Conservation (phyloP, 2,329 filamentous ascomycete genomes). For the Zymoseptoria ardabiliae region DNA sequence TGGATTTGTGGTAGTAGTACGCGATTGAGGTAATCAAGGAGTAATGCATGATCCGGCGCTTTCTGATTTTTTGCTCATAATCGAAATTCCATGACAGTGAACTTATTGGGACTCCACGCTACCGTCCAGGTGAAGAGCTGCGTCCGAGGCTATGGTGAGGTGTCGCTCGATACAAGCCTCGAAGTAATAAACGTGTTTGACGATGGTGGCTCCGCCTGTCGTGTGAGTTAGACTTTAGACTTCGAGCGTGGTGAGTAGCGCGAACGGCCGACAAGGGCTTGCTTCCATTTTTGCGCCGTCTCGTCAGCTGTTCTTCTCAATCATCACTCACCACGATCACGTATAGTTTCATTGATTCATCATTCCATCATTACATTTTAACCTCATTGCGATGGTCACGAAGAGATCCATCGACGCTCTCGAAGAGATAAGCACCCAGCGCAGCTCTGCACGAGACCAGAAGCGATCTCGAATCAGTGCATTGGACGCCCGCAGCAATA, state of each 20-base stretch:
- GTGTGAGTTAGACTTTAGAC: background rate
- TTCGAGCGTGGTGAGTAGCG: background rate
- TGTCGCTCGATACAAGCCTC: too few species aligned
- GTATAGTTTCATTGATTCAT: background rate
- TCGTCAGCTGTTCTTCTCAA: background rate
- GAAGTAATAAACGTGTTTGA: too few species aligned
- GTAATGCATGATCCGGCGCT: background rate
- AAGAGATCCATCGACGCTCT: background rate
- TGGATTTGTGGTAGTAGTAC: background rate
- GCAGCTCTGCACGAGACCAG: background rate
- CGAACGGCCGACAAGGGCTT: too few species aligned
- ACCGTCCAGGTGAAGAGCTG: too few species aligned
- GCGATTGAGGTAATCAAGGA: background rate
- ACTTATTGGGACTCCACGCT: too few species aligned
- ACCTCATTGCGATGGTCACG: background rate
- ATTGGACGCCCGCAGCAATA: conserved; percentile 2
- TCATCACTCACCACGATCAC: background rate
- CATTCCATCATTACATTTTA: background rate
- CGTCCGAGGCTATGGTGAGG: too few species aligned
- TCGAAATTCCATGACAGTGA: too few species aligned
- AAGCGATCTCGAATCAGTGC: conserved; percentile 5
- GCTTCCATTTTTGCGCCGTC: too few species aligned
- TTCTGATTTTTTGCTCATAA: too few species aligned
- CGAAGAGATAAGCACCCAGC: background rate
- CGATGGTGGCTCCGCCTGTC: background rate